These are phyloP conservation scores for Sequoia sempervirens DNA, from an alignment of 75 land plant species.

Conservation along the genomic window DNA sequence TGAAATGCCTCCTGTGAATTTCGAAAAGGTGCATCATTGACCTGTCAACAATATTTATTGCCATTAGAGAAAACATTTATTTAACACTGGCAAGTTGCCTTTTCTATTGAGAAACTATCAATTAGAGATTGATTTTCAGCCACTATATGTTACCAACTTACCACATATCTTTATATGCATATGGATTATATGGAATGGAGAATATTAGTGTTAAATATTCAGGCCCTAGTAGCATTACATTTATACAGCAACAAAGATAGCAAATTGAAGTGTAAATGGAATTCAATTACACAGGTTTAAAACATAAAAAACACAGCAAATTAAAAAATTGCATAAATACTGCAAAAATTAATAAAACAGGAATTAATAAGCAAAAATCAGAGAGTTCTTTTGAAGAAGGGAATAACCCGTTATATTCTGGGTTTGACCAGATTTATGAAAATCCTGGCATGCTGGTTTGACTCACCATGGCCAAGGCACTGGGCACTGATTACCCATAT, in stretches of 20 bases:
- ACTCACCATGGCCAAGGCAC: too few species aligned
- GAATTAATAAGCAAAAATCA: too few species aligned
- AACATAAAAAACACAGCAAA: too few species aligned
- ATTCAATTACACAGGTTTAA: too few species aligned
- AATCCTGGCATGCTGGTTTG: too few species aligned
- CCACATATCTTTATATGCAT: not conserved
- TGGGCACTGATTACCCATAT: too few species aligned
- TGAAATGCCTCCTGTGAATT: conserved; percentile 96
- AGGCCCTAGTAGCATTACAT: not conserved
- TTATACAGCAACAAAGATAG: too few species aligned
- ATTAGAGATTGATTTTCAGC: not conserved
- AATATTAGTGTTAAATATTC: not conserved
- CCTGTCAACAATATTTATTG: conserved; percentile 31
- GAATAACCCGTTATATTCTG: not conserved
- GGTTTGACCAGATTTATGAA: not conserved
- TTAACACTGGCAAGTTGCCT: not conserved
- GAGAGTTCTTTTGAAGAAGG: not conserved
- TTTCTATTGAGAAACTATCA: not conserved
- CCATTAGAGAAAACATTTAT: not conserved
- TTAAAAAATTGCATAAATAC: too few species aligned
- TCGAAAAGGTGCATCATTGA: conserved; percentile 80
- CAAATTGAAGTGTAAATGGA: too few species aligned
- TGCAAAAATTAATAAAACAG: too few species aligned
- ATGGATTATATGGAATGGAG: not conserved
- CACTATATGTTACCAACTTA: not conserved